Evolutionary conservation across 2,329 filamentous ascomycete genomes (phyloP), one percentile per base, ranked within the genome.

Genomic region (Thelonectria rubi): DNA sequence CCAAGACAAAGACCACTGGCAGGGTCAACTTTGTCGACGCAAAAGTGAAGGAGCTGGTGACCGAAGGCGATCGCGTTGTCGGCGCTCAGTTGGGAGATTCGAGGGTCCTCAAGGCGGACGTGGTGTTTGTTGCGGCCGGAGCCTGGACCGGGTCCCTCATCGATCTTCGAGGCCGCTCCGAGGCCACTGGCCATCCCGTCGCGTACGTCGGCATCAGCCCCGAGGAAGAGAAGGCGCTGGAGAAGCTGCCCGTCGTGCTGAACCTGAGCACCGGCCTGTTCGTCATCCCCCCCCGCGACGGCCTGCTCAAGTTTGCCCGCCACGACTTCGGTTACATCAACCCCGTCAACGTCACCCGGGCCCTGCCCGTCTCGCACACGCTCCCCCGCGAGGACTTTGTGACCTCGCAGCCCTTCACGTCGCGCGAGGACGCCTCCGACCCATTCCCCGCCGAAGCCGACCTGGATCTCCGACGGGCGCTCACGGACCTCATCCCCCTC

Each of bases 141-240:
- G 93, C 94, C 5, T 98, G 94, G 94, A 92, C 91, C 2, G 86
- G 89, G 2, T 84, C 86, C 1, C 82, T 97, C 20, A 79, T 97
- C 58, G 91, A 97, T 75, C 81, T 97, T 1, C 82, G 88, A 48
- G 92, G 92, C 24, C 86, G 91, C 46, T 89, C 88, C 40, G 86
- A 90, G 65, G 91, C 94, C 2, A 97, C 93, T 0, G 94, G 92
- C 14, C 94, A 98, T 72, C 86, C 87, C 0, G 74, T 98, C 24
- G 90, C 86, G 12, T 97, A 96, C 78, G 80, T 97, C 66, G 82
- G 87, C 65, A 84, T 98, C 69, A 90, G 88, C 0, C 79, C 86
- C 15, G 84, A 85, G 5, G 94, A 97, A 77, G 88, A 94, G 76
- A 80, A 81, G 15, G 76, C 76, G 4, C 80, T 97, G 11, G 81